Percentiles rank a stretch among this genome's conserved stretches.
phyloP scores from a whole-genome alignment of 1,284 basidiomycete genomes.

The Phlebopus sp. region DNA sequence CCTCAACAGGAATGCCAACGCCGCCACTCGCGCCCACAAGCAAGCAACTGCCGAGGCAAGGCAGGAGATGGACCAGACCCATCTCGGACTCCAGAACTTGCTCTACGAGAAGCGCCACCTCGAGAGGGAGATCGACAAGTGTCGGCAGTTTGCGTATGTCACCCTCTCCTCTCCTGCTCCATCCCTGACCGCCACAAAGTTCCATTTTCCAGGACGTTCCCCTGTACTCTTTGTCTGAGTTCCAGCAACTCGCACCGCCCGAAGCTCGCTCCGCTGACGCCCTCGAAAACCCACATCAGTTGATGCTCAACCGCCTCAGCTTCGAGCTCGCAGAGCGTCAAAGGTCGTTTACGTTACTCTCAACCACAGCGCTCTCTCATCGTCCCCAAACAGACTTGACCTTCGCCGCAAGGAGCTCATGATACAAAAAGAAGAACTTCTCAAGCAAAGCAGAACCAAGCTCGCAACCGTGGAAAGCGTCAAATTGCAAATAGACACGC shows the following conservation, averaged over 20 bases:
- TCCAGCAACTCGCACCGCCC: constrained; percentile 60
- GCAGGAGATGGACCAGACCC: constrained; percentile 79
- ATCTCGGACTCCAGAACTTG: constrained; percentile 77
- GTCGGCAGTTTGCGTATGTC: constrained; percentile 78
- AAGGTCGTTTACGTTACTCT: constrained; percentile 43
- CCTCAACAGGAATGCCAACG: constrained; percentile 70
- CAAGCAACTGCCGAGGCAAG: constrained; percentile 71
- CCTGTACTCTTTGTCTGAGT: constrained; percentile 64
- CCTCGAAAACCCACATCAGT: constrained; percentile 65
- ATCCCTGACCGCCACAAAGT: constrained; percentile 33
- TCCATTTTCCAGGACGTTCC: constrained; percentile 82
- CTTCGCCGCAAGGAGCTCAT: constrained; percentile 60
- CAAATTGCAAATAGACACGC: constrained; percentile 66
- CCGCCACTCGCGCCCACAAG: constrained; percentile 63
- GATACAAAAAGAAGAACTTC: constrained; percentile 66
- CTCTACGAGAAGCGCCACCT: constrained; percentile 81
- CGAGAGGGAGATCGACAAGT: constrained; percentile 84
- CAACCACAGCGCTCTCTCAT: constrained; percentile 12
- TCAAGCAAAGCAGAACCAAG: constrained; percentile 70
- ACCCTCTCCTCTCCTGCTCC: constrained; percentile 1
- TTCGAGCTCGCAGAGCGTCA: constrained; percentile 81
- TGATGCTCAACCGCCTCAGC: constrained; percentile 77
- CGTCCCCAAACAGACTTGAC: constrained; percentile 51
- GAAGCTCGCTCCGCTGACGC: constrained; percentile 60
- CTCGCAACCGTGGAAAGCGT: constrained; percentile 66